These are phyloP conservation scores for Pythium sp. DNA, from an alignment of 352 stramenopile genomes.

Conservation along the genomic window DNA sequence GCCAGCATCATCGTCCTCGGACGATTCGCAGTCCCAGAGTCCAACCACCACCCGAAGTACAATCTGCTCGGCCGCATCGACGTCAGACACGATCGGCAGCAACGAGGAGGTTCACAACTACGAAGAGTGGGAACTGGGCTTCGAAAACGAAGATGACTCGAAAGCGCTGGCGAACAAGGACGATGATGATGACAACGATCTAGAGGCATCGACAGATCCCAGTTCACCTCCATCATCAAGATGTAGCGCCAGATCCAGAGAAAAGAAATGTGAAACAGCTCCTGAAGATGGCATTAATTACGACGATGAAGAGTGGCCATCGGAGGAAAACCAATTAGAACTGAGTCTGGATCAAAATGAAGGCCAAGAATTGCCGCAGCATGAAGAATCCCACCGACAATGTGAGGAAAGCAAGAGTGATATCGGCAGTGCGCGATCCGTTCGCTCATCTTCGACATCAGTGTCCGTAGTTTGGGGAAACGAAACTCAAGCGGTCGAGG, in stretches of 20 bases:
- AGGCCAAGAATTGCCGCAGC: background rate
- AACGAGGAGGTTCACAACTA: slow-evolving; percentile 33
- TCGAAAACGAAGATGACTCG: background rate
- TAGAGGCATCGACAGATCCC: background rate
- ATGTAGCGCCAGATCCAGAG: background rate
- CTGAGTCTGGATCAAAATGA: background rate
- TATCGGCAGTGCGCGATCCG: slow-evolving; percentile 2
- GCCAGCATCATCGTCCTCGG: background rate
- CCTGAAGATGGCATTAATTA: background rate
- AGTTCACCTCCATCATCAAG: background rate
- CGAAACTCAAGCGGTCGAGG: background rate
- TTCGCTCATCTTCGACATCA: background rate
- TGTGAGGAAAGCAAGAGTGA: background rate
- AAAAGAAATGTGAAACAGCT: background rate
- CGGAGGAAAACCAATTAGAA: background rate
- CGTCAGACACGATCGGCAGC: slow-evolving; percentile 38
- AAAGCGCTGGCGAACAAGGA: background rate
- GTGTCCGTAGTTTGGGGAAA: background rate
- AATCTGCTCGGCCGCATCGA: slow-evolving; percentile 28
- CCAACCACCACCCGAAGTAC: slow-evolving; percentile 6
- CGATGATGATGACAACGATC: background rate
- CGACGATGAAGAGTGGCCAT: background rate
- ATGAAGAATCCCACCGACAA: background rate
- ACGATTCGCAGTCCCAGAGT: background rate
- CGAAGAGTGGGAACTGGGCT: slow-evolving; percentile 37